A percentile compares a stretch with the other conserved stretches of the same genome.
Conservation (phyloP, 768 basidiomycete genomes). For the Lactifluus volemus region DNA sequence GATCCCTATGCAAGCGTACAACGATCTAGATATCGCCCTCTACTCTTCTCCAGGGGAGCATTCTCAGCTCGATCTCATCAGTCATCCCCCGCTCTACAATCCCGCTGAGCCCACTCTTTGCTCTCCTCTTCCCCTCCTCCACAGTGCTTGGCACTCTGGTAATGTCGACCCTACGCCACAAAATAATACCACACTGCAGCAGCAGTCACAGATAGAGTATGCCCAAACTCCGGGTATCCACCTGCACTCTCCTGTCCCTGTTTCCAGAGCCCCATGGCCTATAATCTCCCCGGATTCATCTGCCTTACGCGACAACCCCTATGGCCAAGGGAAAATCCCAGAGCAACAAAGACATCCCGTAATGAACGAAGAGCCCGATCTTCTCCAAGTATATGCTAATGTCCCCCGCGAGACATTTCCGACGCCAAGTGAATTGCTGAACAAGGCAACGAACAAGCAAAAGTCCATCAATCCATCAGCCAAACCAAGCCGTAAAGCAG, state of each 20-base stretch:
- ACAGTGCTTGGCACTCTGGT: conserved; percentile 10
- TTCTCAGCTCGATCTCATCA: neutral
- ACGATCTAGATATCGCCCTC: conserved; percentile 4
- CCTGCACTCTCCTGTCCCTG: conserved; percentile 18
- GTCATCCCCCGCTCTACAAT: neutral
- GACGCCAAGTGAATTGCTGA: conserved; percentile 56
- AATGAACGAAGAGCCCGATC: conserved; percentile 3
- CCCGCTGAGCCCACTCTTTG: neutral
- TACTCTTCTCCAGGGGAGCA: conserved; percentile 4
- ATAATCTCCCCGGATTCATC: conserved; percentile 10
- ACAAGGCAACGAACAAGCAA: conserved; percentile 28
- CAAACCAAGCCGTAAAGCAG: conserved; percentile 2
- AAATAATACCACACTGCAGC: neutral
- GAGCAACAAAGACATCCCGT: neutral
- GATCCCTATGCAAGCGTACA: conserved; percentile 8
- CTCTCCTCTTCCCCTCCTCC: conserved; percentile 4
- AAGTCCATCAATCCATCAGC: conserved; percentile 1
- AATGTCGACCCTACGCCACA: neutral
- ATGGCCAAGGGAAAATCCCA: neutral
- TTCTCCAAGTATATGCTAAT: conserved; percentile 20
- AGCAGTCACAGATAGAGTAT: conserved; percentile 1
- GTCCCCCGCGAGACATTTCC: conserved; percentile 36
- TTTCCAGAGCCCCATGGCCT: conserved; percentile 14
- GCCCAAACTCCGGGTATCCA: conserved; percentile 4
- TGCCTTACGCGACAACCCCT: neutral